phyloP scores from a whole-genome alignment of 371 early-diverging fungal genomes.

The Mucor ambiguus region DNA sequence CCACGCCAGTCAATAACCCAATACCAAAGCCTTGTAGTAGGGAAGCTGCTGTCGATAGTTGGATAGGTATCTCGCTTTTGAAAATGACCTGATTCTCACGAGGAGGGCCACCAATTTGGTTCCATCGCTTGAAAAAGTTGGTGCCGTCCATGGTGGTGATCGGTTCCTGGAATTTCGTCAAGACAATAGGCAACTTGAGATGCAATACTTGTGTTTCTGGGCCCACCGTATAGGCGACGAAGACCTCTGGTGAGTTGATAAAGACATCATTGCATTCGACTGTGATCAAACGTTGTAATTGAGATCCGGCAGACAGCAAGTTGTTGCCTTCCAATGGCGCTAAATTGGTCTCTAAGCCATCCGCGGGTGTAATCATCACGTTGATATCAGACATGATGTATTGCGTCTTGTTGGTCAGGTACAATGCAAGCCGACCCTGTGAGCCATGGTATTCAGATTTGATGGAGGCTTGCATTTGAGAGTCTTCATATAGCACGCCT shows the following conservation, averaged over 20 bases:
- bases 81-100: slow-evolving; percentile 79
- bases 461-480: slow-evolving; percentile 82
- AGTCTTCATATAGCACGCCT: slow-evolving; percentile 92
- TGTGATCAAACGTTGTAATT: slow-evolving; percentile 77
- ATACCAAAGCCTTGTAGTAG: slow-evolving; percentile 71
- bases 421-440: slow-evolving; percentile 86
- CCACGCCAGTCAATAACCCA: slow-evolving; percentile 78
- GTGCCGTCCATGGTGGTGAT: slow-evolving; percentile 69
- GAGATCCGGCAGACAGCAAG: slow-evolving; percentile 52
- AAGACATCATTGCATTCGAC: slow-evolving; percentile 69
- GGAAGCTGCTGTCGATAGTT: slow-evolving; percentile 45
- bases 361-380: slow-evolving; percentile 27
- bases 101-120: slow-evolving; percentile 88
- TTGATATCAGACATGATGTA: slow-evolving; percentile 21
- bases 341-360: slow-evolving; percentile 13
- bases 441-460: slow-evolving; percentile 88
- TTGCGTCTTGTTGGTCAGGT: slow-evolving; percentile 83
- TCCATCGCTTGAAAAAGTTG: slow-evolving; percentile 96
- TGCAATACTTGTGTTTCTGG: slow-evolving; percentile 50
- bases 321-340: neutral
- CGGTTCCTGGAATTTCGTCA: slow-evolving; percentile 89
- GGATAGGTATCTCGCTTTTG: slow-evolving; percentile 59
- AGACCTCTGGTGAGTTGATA: slow-evolving; percentile 61
- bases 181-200: slow-evolving; percentile 76
- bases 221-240: slow-evolving; percentile 63